Base-by-base conservation (phyloP, 352 stramenopile species). In the Phytopythium ostracodes region DNA sequence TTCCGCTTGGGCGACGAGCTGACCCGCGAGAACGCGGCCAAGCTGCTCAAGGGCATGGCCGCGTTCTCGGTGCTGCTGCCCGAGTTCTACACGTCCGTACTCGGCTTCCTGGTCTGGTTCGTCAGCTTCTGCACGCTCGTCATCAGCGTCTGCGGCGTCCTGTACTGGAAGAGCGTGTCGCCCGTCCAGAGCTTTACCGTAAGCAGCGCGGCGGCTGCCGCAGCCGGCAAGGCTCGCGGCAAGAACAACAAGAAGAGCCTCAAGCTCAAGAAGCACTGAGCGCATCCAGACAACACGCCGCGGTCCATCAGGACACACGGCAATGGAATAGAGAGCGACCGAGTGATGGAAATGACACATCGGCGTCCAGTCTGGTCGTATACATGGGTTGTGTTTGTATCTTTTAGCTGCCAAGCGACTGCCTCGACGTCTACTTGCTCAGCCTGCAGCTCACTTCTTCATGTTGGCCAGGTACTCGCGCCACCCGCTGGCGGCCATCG, bases 391-490 rank as follows among this genome's bases (percentile, higher is more conserved):
- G 12, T 42, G 43, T 46, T 62, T 14, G 36, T 18, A 5, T 38
- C 33, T 10, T 38, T 38, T 15, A 10, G 1, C 7, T 10, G 33
- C 33, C 6, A 38, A 38, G 33, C 29, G 3, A 3, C 29, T 33
- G 29, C 4, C 29, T 33, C 29, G 29, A 33, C 29, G 4, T 33
- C 29, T 33, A 8, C 33, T 56, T 68, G n/a, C n/a, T n/a, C n/a
- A n/a, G n/a, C n/a, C n/a, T n/a, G n/a, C n/a, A n/a, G n/a, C n/a
- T n/a, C n/a, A 56, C 25, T 68, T 73, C 62, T 83, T 77, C 75
- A 89, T 87, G 60, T 73, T 73, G 49, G 73, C 65, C 18, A 99
- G 81, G 72, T 98, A 99, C 57, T 81, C 74, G 67, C 97, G 92
- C 85, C 87, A 97, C 46, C 96, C 96, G 18, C 90, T 53, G 31